Conservation (phyloP, 2,329 filamentous ascomycete genomes). For the Pseudogymnoascus sp. region DNA sequence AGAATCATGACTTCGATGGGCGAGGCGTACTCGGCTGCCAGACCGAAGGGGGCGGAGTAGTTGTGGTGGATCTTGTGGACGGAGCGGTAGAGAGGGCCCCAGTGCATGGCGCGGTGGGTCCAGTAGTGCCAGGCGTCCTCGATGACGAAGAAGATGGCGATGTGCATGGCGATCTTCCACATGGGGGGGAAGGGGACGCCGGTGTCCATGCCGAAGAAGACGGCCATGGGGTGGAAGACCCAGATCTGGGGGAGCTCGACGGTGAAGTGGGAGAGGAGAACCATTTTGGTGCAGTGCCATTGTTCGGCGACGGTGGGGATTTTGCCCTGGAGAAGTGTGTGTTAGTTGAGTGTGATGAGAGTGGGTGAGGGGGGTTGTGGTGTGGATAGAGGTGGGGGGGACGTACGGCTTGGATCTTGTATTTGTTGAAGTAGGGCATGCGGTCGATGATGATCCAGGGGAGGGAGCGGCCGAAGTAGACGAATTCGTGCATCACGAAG, state of each 20-base stretch:
- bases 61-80: slow-evolving; percentile 99
- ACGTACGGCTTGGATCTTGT: slow-evolving; percentile 83
- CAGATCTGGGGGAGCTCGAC: slow-evolving; percentile 98
- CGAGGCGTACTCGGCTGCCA: slow-evolving; percentile 95
- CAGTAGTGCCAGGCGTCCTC: slow-evolving; percentile 99
- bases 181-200: slow-evolving; percentile 80
- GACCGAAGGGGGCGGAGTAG: slow-evolving; percentile 93
- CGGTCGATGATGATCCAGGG: slow-evolving; percentile 90
- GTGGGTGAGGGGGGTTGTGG: neutral
- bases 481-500: slow-evolving; percentile 84
- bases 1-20: slow-evolving; percentile 96
- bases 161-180: slow-evolving; percentile 84
- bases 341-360: slow-evolving; percentile 34
- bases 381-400: slow-evolving; percentile 1
- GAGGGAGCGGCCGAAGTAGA: slow-evolving; percentile 85
- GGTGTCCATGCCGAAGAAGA: slow-evolving; percentile 82
- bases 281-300: slow-evolving; percentile 86
- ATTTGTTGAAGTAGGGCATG: slow-evolving; percentile 81
- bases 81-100: slow-evolving; percentile 87
- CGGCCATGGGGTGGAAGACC: slow-evolving; percentile 96
- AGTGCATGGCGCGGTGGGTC: slow-evolving; percentile 87
- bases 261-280: slow-evolving; percentile 92
- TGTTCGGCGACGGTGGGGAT: slow-evolving; percentile 89
- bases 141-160: slow-evolving; percentile 87
- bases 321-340: slow-evolving; percentile 40